Conservation (phyloP, 2,329 filamentous ascomycete species). For the Aureobasidium sp. region DNA sequence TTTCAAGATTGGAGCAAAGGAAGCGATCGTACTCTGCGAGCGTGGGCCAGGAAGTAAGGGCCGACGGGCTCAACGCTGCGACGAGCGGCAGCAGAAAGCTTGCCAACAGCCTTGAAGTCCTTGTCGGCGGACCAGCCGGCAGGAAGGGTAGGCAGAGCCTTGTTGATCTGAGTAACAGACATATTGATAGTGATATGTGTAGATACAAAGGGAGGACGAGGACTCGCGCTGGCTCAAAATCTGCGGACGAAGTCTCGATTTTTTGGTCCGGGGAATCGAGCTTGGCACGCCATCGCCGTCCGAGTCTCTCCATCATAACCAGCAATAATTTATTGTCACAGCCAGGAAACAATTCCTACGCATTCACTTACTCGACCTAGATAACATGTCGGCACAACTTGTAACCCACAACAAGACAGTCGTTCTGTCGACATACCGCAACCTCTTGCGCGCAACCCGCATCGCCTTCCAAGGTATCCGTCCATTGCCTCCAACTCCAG, state of each 20-base stretch:
- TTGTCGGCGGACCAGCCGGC: slow-evolving; percentile 79
- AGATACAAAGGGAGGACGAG: neutral
- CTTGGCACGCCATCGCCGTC: neutral
- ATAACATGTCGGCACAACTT: neutral
- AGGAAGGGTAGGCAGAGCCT: slow-evolving; percentile 66
- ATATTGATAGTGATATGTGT: slow-evolving; percentile 35
- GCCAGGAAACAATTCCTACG: neutral
- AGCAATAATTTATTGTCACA: neutral
- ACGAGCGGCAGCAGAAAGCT: slow-evolving; percentile 67
- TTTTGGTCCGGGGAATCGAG: neutral
- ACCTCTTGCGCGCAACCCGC: slow-evolving; percentile 69
- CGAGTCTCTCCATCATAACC: neutral
- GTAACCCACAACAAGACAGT: slow-evolving; percentile 33
- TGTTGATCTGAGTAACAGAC: slow-evolving; percentile 54
- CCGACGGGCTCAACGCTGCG: slow-evolving; percentile 93
- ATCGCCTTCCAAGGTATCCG: slow-evolving; percentile 71
- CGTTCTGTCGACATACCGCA: slow-evolving; percentile 69
- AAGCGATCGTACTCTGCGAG: slow-evolving; percentile 55
- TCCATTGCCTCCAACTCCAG: slow-evolving; percentile 8
- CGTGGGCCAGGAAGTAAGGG: slow-evolving; percentile 95
- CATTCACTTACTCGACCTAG: too few species aligned
- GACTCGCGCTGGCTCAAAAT: neutral
- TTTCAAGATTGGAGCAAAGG: slow-evolving; percentile 23
- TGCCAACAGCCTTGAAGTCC: slow-evolving; percentile 78
- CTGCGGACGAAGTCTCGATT: slow-evolving; percentile 3